A percentile compares a stretch with the other conserved stretches of the same genome.
Evolutionary conservation across 257 asterid species (phyloP).

Genomic region (Fraxinus pennsylvanica): DNA sequence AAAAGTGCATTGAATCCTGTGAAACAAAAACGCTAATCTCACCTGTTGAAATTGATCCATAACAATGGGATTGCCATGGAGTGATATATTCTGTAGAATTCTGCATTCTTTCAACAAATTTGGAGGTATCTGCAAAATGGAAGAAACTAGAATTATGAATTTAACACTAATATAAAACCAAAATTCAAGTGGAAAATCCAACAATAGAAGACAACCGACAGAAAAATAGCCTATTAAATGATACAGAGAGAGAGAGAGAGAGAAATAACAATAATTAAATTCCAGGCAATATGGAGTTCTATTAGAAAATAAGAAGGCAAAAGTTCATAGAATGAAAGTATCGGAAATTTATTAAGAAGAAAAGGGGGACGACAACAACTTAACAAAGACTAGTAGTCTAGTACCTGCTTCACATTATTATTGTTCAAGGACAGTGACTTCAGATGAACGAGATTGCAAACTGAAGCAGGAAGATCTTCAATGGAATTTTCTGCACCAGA

Average conservation of each 20-base stretch:
- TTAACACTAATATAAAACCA: conserved; percentile 8
- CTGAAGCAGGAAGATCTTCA: conserved; percentile 82
- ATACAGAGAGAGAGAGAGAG: neutral
- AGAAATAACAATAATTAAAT: no score
- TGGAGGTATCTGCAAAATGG: conserved; percentile 64
- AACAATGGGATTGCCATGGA: conserved; percentile 89
- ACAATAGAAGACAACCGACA: neutral
- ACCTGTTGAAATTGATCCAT: conserved; percentile 96
- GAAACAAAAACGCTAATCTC: conserved; percentile 8
- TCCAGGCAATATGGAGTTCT: neutral
- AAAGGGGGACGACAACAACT: neutral
- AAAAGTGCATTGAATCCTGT: neutral
- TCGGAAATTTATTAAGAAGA: conserved; percentile 11
- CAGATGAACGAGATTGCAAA: conserved; percentile 81
- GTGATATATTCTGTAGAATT: conserved; percentile 78
- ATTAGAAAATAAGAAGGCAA: neutral
- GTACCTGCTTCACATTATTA: conserved; percentile 81
- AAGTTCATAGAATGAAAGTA: neutral
- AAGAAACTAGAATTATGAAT: conserved; percentile 22
- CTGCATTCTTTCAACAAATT: conserved; percentile 79
- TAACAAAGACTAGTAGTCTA: neutral
- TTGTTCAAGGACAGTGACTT: conserved; percentile 84
- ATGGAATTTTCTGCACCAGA: conserved; percentile 69
- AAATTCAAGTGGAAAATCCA: neutral
- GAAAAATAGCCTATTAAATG: neutral